phyloP scores from a whole-genome alignment of 768 basidiomycete species.

The Cystobasidium tubakii region DNA sequence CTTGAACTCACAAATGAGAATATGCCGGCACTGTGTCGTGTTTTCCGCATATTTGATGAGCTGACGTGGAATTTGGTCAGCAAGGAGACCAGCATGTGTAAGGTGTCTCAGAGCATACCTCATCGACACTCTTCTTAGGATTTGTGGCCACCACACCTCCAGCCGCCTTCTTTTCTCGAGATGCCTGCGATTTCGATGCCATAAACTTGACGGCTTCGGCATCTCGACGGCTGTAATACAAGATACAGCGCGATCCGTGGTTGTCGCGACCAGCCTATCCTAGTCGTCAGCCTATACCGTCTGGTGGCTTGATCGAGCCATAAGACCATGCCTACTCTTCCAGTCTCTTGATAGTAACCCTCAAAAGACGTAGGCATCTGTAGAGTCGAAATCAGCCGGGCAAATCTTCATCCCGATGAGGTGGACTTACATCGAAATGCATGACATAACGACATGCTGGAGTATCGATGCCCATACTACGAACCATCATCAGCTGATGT shows the following conservation, averaged over 20 bases:
- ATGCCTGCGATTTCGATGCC: conserved; percentile 3
- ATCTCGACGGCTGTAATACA: conserved; percentile 33
- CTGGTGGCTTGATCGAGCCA: background rate
- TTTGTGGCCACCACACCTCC: background rate
- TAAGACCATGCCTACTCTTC: conserved; percentile 21
- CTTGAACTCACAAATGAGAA: conserved; percentile 22
- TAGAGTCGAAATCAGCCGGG: background rate
- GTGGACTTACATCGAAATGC: conserved; percentile 30
- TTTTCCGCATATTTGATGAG: conserved; percentile 33
- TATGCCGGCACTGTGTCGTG: background rate
- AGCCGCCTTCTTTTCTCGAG: conserved; percentile 6
- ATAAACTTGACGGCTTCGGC: conserved; percentile 17
- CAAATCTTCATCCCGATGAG: too few relatives aligned
- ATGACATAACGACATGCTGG: conserved; percentile 34
- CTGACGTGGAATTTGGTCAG: background rate
- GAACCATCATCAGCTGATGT: background rate
- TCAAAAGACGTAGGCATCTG: conserved; percentile 37
- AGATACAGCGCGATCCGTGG: conserved; percentile 27
- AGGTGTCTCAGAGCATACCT: conserved; percentile 1
- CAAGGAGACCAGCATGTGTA: background rate
- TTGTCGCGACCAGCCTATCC: conserved; percentile 33
- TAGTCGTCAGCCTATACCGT: background rate
- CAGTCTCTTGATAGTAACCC: conserved; percentile 38
- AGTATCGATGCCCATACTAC: conserved; percentile 38
- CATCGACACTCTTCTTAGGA: conserved; percentile 10